Percentiles rank a stretch among this genome's conserved stretches.
phyloP scores from a whole-genome alignment of 345 rosid genomes.

The Salix viminalis region DNA sequence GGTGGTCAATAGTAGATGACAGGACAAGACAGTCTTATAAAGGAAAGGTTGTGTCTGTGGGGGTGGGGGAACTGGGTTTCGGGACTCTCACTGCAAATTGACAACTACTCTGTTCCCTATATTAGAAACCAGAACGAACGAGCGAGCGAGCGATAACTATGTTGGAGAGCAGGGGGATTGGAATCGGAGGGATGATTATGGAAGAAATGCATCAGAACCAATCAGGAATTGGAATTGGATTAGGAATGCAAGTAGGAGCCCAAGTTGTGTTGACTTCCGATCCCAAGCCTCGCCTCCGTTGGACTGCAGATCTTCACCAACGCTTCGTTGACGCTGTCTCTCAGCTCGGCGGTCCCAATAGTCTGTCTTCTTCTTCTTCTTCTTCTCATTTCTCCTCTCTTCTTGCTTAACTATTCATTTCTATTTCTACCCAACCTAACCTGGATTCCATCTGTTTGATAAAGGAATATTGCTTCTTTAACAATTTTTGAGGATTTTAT shows the following conservation, averaged over 20 bases:
- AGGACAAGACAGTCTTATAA: too few relatives aligned
- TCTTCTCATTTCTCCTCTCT: neutral
- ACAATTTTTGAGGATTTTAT: too few relatives aligned
- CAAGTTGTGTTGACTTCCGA: conserved; percentile 82
- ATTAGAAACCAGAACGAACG: too few relatives aligned
- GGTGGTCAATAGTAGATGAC: too few relatives aligned
- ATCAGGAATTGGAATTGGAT: neutral
- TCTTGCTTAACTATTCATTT: neutral
- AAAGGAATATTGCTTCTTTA: too few relatives aligned
- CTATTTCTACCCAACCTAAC: neutral
- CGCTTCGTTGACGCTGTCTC: conserved; percentile 86
- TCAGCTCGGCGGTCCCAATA: conserved; percentile 82
- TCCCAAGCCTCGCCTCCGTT: conserved; percentile 89
- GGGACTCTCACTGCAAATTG: too few relatives aligned
- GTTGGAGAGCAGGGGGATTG: too few relatives aligned
- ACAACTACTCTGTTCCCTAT: too few relatives aligned
- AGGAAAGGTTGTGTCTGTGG: too few relatives aligned
- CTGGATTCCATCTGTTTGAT: too few relatives aligned
- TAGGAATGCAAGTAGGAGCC: conserved; percentile 27
- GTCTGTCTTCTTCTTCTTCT: conserved; percentile 31
- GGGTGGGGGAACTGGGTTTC: too few relatives aligned
- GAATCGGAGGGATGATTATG: neutral
- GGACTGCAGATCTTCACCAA: conserved; percentile 89
- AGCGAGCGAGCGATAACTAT: too few relatives aligned
- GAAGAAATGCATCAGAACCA: neutral